These are phyloP conservation scores for Pseudocercospora cruenta DNA, from an alignment of 2,329 filamentous ascomycete genomes.

Conservation along the genomic window DNA sequence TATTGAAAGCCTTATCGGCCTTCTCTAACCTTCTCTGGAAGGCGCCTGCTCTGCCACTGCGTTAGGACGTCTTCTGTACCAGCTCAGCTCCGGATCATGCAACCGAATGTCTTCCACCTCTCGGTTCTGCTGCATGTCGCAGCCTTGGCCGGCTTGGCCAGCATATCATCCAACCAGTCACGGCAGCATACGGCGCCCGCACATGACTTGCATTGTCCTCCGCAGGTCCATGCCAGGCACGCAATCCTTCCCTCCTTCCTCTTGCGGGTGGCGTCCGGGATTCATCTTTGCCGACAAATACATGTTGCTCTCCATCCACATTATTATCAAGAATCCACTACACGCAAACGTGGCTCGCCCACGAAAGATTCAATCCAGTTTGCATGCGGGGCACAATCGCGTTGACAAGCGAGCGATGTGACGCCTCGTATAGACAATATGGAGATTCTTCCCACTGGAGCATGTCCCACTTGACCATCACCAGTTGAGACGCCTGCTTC, in stretches of 20 bases:
- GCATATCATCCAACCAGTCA: background rate
- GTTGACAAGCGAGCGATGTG: background rate
- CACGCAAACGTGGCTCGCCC: too few species aligned
- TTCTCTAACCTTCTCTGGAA: background rate
- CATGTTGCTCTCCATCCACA: background rate
- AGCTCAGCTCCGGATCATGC: background rate
- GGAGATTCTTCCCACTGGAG: background rate
- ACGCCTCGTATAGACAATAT: constrained; percentile 4
- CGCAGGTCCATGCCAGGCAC: background rate
- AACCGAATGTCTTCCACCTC: background rate
- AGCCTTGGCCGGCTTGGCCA: background rate
- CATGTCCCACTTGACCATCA: background rate
- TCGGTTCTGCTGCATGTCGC: background rate
- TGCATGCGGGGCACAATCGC: background rate
- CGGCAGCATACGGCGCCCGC: background rate
- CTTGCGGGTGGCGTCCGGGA: constrained; percentile 2
- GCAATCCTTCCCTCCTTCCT: background rate
- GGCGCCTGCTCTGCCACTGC: background rate
- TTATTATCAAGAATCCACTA: background rate
- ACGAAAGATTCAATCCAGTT: too few species aligned
- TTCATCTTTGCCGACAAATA: background rate
- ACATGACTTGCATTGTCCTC: background rate
- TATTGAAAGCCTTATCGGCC: constrained; percentile 1
- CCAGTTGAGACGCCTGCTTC: too few species aligned
- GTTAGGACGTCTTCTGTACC: background rate